These are phyloP conservation scores for Malassezia yamatoensis DNA, from an alignment of 1,284 basidiomycete species.

Conservation along the genomic window DNA sequence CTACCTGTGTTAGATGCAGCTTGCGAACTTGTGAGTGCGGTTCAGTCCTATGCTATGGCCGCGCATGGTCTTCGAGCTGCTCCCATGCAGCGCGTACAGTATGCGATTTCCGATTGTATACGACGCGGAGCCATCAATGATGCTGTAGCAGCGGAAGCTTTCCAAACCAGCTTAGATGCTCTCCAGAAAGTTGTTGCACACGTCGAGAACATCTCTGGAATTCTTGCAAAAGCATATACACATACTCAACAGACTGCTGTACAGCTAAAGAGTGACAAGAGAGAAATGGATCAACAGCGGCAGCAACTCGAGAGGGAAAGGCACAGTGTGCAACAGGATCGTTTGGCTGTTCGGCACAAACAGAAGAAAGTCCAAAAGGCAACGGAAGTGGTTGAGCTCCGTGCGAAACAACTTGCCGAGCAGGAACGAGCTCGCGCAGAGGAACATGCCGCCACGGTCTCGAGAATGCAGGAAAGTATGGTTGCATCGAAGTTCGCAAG, in stretches of 20 bases:
- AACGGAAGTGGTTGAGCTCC: background rate
- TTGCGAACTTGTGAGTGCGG: constrained; percentile 2
- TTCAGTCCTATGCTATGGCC: constrained; percentile 17
- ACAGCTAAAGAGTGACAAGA: background rate
- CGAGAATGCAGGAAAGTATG: background rate
- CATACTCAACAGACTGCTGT: background rate
- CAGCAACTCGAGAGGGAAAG: background rate
- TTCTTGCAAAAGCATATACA: constrained; percentile 2
- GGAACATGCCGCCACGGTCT: background rate
- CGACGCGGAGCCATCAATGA: background rate
- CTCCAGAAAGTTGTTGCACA: background rate
- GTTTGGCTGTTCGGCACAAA: constrained; percentile 8
- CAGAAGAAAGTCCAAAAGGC: constrained; percentile 1
- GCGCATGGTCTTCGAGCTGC: constrained; percentile 9
- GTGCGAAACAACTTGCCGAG: background rate
- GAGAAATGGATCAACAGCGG: background rate
- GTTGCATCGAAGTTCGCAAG: constrained; percentile 1
- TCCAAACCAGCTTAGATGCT: background rate
- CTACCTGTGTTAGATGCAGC: background rate
- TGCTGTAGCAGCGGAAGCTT: background rate
- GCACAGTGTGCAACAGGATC: background rate
- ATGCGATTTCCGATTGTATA: background rate
- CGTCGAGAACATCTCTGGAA: background rate
- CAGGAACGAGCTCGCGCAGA: background rate
- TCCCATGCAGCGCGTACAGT: background rate